These are phyloP conservation scores for Heliamphora exappendiculata DNA, from an alignment of 148 eudicot genomes.

Conservation along the genomic window DNA sequence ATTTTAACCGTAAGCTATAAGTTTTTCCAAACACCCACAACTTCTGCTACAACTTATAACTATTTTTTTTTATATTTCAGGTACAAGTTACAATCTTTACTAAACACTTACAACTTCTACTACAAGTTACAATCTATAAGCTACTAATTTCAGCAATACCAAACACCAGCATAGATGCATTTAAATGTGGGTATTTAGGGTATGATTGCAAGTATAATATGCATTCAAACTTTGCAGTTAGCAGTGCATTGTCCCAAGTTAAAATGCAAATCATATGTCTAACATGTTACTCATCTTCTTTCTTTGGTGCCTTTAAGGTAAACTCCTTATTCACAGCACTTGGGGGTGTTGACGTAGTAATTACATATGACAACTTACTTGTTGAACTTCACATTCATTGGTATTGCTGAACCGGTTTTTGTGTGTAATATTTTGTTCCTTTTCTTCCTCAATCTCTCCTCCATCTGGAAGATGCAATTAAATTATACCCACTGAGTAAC, in stretches of 20 bases:
- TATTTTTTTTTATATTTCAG: no score
- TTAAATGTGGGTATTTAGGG: neutral
- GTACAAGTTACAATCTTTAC: no score
- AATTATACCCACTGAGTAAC: slow-evolving; percentile 6
- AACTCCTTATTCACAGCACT: neutral
- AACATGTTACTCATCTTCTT: neutral
- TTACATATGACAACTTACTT: slow-evolving; percentile 39
- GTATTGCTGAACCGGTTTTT: slow-evolving; percentile 74
- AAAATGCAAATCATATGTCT: neutral
- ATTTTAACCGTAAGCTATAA: no score
- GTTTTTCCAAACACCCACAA: no score
- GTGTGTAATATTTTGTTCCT: slow-evolving; percentile 69
- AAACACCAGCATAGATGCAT: no score
- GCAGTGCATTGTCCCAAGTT: neutral
- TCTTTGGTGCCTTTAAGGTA: neutral
- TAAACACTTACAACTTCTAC: no score
- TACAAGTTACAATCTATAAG: no score
- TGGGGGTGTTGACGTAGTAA: neutral
- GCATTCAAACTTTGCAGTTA: neutral
- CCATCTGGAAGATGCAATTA: slow-evolving; percentile 53
- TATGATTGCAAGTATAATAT: neutral
- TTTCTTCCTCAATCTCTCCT: slow-evolving; percentile 82
- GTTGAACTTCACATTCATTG: slow-evolving; percentile 69
- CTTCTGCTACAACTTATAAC: no score
- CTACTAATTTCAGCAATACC: no score